These are phyloP conservation scores for Exsudoporus floridanus DNA, from an alignment of 1,284 basidiomycete species.

Conservation along the genomic window DNA sequence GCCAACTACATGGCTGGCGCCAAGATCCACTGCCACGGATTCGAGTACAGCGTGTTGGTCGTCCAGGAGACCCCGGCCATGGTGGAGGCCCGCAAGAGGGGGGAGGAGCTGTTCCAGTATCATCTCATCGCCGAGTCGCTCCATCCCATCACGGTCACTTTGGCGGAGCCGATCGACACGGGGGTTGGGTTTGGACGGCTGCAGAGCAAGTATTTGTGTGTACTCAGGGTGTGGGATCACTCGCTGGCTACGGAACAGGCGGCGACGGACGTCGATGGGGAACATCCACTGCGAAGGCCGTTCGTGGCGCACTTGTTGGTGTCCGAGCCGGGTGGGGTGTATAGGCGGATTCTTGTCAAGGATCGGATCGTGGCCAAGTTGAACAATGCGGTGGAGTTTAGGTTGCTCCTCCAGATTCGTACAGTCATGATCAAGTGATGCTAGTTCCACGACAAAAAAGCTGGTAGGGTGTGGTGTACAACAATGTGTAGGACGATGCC, in stretches of 20 bases:
- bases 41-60: slow-evolving; percentile 17
- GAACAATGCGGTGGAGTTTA: slow-evolving; percentile 15
- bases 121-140: slow-evolving; percentile 18
- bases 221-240: slow-evolving; percentile 23
- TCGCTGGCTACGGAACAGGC: slow-evolving; percentile 17
- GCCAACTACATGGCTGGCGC: slow-evolving; percentile 23
- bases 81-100: slow-evolving; percentile 3
- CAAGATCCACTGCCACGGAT: slow-evolving; percentile 23
- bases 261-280: slow-evolving; percentile 4
- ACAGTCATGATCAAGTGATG: slow-evolving; percentile 22
- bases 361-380: slow-evolving; percentile 25
- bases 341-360: slow-evolving; percentile 17
- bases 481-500: neutral
- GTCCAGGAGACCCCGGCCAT: slow-evolving; percentile 22
- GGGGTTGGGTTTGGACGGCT: slow-evolving; percentile 20
- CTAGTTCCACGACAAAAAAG: neutral
- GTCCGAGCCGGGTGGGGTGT: slow-evolving; percentile 20
- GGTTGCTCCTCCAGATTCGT: slow-evolving; percentile 16
- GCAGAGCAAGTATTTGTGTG: slow-evolving; percentile 16
- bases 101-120: slow-evolving; percentile 13
- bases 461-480: neutral
- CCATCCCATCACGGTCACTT: slow-evolving; percentile 22
- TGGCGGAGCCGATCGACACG: slow-evolving; percentile 21
- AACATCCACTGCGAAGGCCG: slow-evolving; percentile 20
- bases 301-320: slow-evolving; percentile 22